Evolutionary conservation across 2,329 filamentous ascomycete genomes (phyloP).

Genomic region (Cladophialophora immunda): DNA sequence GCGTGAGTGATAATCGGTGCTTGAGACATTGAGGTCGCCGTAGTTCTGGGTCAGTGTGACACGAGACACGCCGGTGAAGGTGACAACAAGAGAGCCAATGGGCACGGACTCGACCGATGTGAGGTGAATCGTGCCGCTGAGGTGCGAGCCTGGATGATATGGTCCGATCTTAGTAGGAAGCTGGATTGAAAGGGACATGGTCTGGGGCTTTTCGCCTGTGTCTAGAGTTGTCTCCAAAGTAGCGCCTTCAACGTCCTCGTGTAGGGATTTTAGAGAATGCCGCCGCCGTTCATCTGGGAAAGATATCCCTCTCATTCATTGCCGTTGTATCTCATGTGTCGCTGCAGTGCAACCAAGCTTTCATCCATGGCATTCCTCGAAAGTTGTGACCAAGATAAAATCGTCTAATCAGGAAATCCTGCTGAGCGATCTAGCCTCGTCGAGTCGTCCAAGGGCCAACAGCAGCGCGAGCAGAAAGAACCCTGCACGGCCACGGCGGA

Average conservation of each 20-base stretch:
- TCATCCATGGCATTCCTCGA: too few species aligned
- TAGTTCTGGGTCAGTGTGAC: constrained; percentile 20
- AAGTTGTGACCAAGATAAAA: too few species aligned
- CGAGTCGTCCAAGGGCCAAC: too few species aligned
- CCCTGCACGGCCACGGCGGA: not conserved
- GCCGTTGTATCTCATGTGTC: too few species aligned
- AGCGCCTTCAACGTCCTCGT: not conserved
- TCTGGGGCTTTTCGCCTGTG: not conserved
- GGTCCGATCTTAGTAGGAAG: not conserved
- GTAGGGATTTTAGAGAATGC: not conserved
- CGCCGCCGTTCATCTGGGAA: not conserved
- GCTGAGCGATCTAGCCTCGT: too few species aligned
- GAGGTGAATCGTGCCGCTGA: constrained; percentile 9
- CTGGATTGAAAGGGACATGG: constrained; percentile 17
- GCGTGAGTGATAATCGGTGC: constrained; percentile 5
- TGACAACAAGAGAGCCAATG: constrained; percentile 8
- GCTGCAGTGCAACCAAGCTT: too few species aligned
- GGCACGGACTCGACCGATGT: constrained; percentile 8
- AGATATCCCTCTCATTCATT: not conserved
- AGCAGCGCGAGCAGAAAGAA: too few species aligned
- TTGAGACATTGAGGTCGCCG: constrained; percentile 16
- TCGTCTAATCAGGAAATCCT: too few species aligned
- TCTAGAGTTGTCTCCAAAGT: not conserved
- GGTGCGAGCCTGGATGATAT: constrained; percentile 4
- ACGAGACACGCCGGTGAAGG: constrained; percentile 2